Conservation (phyloP, 2,329 filamentous ascomycete genomes). For the Venturia carpophila region DNA sequence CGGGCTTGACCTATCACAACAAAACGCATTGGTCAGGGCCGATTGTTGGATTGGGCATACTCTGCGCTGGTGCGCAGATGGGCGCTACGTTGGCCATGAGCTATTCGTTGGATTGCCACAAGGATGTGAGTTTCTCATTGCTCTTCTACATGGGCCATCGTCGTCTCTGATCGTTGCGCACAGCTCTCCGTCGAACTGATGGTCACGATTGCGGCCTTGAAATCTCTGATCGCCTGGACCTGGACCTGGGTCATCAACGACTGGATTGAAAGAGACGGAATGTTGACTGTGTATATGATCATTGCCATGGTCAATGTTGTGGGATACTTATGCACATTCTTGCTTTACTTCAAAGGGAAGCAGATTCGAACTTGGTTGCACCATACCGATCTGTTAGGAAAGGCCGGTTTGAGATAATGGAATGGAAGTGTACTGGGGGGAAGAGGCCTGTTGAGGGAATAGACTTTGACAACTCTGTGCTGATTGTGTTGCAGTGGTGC, state of each 20-base stretch:
- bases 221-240: conserved; percentile 27
- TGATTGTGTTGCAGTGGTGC: background rate
- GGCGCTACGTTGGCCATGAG: conserved; percentile 26
- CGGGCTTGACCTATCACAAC: conserved; percentile 38
- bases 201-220: conserved; percentile 27
- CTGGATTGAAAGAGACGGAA: conserved; percentile 21
- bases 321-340: conserved; percentile 19
- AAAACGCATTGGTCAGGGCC: conserved; percentile 37
- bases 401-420: conserved; percentile 17
- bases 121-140: conserved; percentile 18
- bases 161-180: conserved; percentile 20
- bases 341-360: conserved; percentile 22
- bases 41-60: conserved; percentile 41
- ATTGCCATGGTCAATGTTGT: conserved; percentile 21
- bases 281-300: conserved; percentile 21
- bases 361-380: conserved; percentile 22
- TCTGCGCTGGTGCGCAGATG: conserved; percentile 26
- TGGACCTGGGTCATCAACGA: conserved; percentile 25
- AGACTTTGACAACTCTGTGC: background rate
- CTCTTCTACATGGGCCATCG: background rate
- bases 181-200: conserved; percentile 24
- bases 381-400: conserved; percentile 19
- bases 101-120: conserved; percentile 26
- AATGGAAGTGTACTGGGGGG: background rate
- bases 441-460: background rate